A percentile compares a stretch with the other conserved stretches of the same genome.
Evolutionary conservation across 345 rosid genomes (phyloP).

Genomic region (Salix udensis): DNA sequence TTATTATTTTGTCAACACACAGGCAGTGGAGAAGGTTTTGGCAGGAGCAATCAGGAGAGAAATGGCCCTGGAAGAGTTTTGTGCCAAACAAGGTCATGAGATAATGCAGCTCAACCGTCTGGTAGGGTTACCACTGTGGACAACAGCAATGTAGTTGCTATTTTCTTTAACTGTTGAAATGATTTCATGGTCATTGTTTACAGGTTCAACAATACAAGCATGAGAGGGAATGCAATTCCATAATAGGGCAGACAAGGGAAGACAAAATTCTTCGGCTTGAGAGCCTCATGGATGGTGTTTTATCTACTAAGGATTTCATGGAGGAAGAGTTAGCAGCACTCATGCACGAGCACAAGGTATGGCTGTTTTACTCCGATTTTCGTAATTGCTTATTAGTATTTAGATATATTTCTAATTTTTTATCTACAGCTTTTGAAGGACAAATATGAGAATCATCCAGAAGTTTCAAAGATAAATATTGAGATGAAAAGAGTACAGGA

Average conservation of each 20-base stretch:
- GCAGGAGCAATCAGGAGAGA: slow-evolving; percentile 96
- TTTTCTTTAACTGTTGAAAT: slow-evolving; percentile 8
- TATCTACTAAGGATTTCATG: slow-evolving; percentile 79
- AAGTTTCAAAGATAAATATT: slow-evolving; percentile 62
- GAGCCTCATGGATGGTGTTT: slow-evolving; percentile 94
- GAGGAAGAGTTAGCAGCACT: slow-evolving; percentile 81
- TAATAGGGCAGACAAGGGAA: slow-evolving; percentile 85
- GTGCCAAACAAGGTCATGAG: slow-evolving; percentile 83
- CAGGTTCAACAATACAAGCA: slow-evolving; percentile 99
- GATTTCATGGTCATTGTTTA: slow-evolving; percentile 18
- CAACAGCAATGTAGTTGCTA: slow-evolving; percentile 1
- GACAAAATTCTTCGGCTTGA: slow-evolving; percentile 91
- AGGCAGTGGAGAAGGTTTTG: slow-evolving; percentile 97
- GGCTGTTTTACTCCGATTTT: slow-evolving; percentile 11
- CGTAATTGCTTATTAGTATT: neutral
- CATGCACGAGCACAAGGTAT: slow-evolving; percentile 73
- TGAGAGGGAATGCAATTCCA: slow-evolving; percentile 93
- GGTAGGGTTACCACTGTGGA: slow-evolving; percentile 43
- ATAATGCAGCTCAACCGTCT: slow-evolving; percentile 86
- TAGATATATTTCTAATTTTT: slow-evolving; percentile 19
- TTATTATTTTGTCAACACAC: slow-evolving; percentile 16
- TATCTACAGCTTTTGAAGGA: slow-evolving; percentile 77
- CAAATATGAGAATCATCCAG: slow-evolving; percentile 89
- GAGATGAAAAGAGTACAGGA: slow-evolving; percentile 75
- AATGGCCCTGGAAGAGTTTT: slow-evolving; percentile 95